Percentiles rank a stretch among this genome's conserved stretches.
Evolutionary conservation across 768 basidiomycete genomes (phyloP).

Genomic region (Kwoniella europaea): DNA sequence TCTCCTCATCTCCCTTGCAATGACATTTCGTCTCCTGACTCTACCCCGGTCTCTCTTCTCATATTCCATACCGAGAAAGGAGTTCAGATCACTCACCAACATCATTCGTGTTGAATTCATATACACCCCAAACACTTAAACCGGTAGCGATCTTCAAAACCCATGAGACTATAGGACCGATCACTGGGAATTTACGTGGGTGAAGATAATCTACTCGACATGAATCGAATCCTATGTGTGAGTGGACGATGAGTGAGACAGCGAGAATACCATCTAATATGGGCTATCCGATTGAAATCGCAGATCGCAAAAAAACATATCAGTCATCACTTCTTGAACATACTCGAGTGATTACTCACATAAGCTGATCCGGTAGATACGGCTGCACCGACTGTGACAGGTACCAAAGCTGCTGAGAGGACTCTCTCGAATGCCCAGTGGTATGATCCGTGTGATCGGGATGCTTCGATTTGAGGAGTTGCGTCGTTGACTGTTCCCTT

Average conservation of each 20-base stretch:
- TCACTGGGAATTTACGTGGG: conserved; percentile 84
- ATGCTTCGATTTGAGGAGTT: conserved; percentile 81
- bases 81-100: conserved; percentile 69
- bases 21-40: neutral
- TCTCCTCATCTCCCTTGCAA: no score
- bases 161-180: conserved; percentile 77
- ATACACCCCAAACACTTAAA: conserved; percentile 79
- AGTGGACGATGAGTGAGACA: conserved; percentile 86
- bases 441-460: conserved; percentile 82
- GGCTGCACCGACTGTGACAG: conserved; percentile 83
- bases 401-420: conserved; percentile 83
- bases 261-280: conserved; percentile 88
- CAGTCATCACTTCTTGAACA: no score
- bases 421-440: conserved; percentile 93
- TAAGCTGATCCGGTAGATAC: conserved; percentile 75
- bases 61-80: neutral
- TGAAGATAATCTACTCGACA: conserved; percentile 88
- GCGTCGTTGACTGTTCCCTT: conserved; percentile 95
- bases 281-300: conserved; percentile 60
- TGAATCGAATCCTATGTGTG: conserved; percentile 82
- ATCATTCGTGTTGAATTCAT: conserved; percentile 98
- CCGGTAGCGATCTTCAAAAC: conserved; percentile 75
- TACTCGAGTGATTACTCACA: conserved; percentile 47
- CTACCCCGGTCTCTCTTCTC: neutral
- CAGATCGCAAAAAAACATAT: neutral